Evolutionary conservation across 306 rosid species (phyloP), one percentile per base, ranked within the genome.

Genomic region (Cicer chorassanicum): DNA sequence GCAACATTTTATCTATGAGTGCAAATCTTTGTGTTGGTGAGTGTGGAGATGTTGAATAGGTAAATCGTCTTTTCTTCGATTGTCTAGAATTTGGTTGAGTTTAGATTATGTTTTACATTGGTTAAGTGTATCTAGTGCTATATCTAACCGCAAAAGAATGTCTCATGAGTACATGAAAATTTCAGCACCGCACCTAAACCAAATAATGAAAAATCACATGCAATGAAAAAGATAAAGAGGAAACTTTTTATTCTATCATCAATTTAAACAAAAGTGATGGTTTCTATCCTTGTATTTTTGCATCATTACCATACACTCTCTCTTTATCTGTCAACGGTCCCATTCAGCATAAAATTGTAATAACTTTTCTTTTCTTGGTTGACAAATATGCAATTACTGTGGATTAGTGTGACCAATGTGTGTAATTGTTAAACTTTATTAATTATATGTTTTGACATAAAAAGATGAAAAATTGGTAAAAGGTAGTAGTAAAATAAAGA

Each of bases 171-270:
- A 45, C 70, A 76, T 71, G 78, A 76, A 81, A 72, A 62, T 54
- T 76, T 72, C 78, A 78, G 59, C 67, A 55, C 64, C 73, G 0
- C 57, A 14, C 59, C 65, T 71, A 15, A 67, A 78, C 79, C 77
- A 73, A 88, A 90, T 90, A 81, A 90, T 88, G 87, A 88, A 90
- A 72, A 72, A 51, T 84, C 95, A 87, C 96, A 84, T 90, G 96
- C 82, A 75, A 84, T 90, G 96, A 80, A 75, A 70, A 69, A 50
- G 82, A 82, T 72, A 61, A 64, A 10, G 53, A 78, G 67, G 21
- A 49, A 71, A 43, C 83, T 21, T 60, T 73, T 82, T 77, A 80
- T 38, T 73, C 72, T 46, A 62, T 68, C 74, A 72, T 61, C 71
- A 44, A 75, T 60, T 70, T 71, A 59, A 73, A 69, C 24, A 42